Conservation (phyloP, 306 rosid species). For the Geum urbanum region DNA sequence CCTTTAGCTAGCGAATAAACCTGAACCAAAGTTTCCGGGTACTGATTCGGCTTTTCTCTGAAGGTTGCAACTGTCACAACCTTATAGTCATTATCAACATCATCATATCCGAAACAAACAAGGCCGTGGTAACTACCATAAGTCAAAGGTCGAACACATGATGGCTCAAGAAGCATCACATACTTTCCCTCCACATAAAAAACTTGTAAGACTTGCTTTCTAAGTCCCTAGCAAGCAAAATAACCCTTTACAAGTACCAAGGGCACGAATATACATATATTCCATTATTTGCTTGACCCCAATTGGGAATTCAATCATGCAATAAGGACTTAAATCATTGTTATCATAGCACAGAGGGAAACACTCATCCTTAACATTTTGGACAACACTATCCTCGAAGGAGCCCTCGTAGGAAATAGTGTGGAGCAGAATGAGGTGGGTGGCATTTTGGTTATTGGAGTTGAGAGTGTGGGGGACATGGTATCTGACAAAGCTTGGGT, state of each 20-base stretch:
- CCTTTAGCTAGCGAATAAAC: conserved; percentile 4
- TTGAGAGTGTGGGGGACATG: too few species aligned
- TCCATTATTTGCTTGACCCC: background rate
- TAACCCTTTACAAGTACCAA: background rate
- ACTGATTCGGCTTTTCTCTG: background rate
- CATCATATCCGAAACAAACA: conserved; percentile 2
- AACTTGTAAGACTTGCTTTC: background rate
- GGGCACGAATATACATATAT: background rate
- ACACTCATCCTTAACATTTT: background rate
- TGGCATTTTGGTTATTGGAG: too few species aligned
- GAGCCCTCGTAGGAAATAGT: background rate
- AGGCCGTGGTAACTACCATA: background rate
- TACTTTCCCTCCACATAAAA: conserved; percentile 10
- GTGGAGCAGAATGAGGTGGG: too few species aligned
- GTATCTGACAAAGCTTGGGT: too few species aligned
- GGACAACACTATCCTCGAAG: background rate
- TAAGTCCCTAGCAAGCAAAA: background rate
- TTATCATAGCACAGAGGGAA: conserved; percentile 6
- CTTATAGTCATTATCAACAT: background rate
- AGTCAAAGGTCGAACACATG: background rate
- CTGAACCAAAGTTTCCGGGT: background rate
- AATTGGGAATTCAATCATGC: background rate
- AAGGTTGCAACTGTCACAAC: background rate
- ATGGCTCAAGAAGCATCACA: background rate
- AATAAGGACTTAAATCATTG: background rate